phyloP scores from a whole-genome alignment of 164 flowering plant species.

The Kingdonia uniflora region DNA sequence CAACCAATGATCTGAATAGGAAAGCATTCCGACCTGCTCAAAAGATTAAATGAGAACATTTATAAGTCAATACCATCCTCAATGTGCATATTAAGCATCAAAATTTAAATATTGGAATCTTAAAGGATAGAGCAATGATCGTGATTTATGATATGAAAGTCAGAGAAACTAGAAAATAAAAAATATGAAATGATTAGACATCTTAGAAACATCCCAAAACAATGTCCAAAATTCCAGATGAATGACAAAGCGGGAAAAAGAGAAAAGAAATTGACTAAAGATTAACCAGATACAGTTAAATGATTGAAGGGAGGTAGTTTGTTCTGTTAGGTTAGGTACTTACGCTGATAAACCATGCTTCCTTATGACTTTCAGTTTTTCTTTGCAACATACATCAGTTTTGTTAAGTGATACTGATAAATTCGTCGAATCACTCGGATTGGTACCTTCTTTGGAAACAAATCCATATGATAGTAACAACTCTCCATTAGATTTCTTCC shows the following conservation, averaged over 20 bases:
- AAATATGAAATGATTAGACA: neutral
- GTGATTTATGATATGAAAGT: neutral
- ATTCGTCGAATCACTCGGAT: constrained; percentile 86
- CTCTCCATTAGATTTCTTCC: constrained; percentile 96
- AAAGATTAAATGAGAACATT: neutral
- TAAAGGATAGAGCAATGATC: too few relatives aligned
- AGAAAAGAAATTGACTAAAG: too few relatives aligned
- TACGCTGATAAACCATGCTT: constrained; percentile 70
- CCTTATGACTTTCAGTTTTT: constrained; percentile 60
- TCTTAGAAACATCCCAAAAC: neutral
- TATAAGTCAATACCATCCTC: too few relatives aligned
- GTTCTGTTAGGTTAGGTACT: constrained; percentile 26
- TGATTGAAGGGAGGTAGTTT: neutral
- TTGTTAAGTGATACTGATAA: constrained; percentile 55
- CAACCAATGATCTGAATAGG: constrained; percentile 84
- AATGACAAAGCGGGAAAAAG: neutral
- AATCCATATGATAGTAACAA: constrained; percentile 91
- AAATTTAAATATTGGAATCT: too few relatives aligned
- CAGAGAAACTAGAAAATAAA: neutral
- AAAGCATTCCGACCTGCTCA: constrained; percentile 53
- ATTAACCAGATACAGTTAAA: neutral
- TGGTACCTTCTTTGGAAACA: constrained; percentile 87
- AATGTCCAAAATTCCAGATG: neutral
- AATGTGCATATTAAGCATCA: too few relatives aligned
- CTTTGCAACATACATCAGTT: constrained; percentile 63